phyloP scores from a whole-genome alignment of 2,329 filamentous ascomycete genomes.

The Calonectria hawksworthii region DNA sequence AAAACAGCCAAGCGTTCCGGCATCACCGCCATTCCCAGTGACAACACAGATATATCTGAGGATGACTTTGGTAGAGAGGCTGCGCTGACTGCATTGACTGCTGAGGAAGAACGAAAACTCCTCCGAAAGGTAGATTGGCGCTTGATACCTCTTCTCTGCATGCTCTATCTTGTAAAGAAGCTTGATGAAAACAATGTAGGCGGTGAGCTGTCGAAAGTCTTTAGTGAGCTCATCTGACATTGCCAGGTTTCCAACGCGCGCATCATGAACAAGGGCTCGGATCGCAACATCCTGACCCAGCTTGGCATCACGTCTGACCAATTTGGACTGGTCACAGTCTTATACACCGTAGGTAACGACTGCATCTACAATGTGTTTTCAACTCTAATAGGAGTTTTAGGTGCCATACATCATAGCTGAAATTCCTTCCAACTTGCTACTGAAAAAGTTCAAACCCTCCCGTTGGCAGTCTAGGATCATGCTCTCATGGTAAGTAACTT shows the following conservation, averaged over 20 bases:
- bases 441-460: not conserved
- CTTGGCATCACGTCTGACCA: not conserved
- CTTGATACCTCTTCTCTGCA: not conserved
- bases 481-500: not conserved
- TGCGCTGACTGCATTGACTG: not conserved
- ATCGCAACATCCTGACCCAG: not conserved
- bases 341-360: not conserved
- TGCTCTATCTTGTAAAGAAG: not conserved
- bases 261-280: not conserved
- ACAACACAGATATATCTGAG: not conserved
- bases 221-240: not conserved
- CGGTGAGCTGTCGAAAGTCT: not conserved
- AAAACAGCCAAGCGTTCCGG: not conserved
- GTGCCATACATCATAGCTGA: not conserved
- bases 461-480: not conserved
- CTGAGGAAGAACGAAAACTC: not conserved
- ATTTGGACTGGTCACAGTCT: not conserved
- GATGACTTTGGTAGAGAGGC: not conserved
- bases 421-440: not conserved
- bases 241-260: not conserved
- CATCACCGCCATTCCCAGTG: not conserved
- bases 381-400: too few species aligned
- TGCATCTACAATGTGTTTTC: too few species aligned
- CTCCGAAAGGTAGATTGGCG: not conserved
- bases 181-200: not conserved